phyloP scores from a whole-genome alignment of 208 protist genomes.

The Leptomonas seymouri region DNA sequence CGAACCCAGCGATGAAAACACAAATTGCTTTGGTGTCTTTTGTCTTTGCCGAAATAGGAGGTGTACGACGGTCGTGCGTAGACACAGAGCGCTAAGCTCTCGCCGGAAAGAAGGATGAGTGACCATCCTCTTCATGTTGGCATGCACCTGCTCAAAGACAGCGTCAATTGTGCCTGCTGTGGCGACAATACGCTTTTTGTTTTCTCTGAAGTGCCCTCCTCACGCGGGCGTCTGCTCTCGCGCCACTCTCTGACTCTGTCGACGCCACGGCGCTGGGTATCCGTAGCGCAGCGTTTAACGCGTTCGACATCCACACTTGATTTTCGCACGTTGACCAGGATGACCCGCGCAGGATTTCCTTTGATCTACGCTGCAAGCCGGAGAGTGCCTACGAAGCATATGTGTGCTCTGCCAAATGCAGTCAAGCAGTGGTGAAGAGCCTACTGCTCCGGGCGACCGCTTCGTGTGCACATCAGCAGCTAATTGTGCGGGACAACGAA shows the following conservation, averaged over 20 bases:
- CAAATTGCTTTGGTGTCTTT: too few relatives aligned
- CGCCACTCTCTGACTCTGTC: not conserved
- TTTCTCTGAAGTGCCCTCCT: too few relatives aligned
- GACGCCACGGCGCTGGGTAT: not conserved
- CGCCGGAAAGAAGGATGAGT: too few relatives aligned
- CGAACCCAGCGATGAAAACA: too few relatives aligned
- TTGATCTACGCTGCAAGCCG: conserved; percentile 9
- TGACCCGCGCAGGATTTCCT: conserved; percentile 20
- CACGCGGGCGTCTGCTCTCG: not conserved
- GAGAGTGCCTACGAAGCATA: conserved; percentile 19
- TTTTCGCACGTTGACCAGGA: conserved; percentile 19
- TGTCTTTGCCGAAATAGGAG: too few relatives aligned
- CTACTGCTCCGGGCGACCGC: conserved; percentile 14
- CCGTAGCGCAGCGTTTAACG: not conserved
- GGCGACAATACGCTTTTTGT: too few relatives aligned
- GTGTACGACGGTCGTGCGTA: too few relatives aligned
- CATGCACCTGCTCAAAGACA: too few relatives aligned
- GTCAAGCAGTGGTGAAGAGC: conserved; percentile 11
- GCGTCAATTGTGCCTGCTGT: too few relatives aligned
- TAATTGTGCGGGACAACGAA: conserved; percentile 11
- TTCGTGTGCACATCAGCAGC: conserved; percentile 6
- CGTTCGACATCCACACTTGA: conserved; percentile 19
- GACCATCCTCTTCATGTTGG: too few relatives aligned
- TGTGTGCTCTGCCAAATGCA: conserved; percentile 15
- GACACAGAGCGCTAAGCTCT: too few relatives aligned